These are phyloP conservation scores for Talaromyces piceae DNA, from an alignment of 2,329 filamentous ascomycete species.

Conservation along the genomic window DNA sequence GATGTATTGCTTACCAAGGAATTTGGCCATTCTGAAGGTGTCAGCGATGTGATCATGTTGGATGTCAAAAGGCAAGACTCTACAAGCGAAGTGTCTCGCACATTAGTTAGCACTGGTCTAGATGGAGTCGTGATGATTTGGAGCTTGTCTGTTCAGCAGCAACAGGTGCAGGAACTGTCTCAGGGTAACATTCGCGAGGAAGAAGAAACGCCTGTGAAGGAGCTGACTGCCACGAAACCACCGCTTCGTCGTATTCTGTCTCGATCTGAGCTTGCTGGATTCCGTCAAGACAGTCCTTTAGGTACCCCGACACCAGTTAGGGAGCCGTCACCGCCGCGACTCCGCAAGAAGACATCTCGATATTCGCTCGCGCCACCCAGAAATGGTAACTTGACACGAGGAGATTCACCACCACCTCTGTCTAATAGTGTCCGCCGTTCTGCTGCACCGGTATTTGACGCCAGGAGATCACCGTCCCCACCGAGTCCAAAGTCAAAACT, in stretches of 20 bases:
- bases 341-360: conserved; percentile 51
- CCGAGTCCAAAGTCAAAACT: conserved; percentile 28
- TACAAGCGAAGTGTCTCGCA: conserved; percentile 39
- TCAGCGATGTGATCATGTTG: conserved; percentile 73
- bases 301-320: conserved; percentile 37
- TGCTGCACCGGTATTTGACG: conserved; percentile 19
- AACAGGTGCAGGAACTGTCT: conserved; percentile 23
- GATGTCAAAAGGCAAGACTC: conserved; percentile 33
- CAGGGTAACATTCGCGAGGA: conserved; percentile 24
- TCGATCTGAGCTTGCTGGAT: conserved; percentile 76
- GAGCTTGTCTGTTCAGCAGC: conserved; percentile 36
- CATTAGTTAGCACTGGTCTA: conserved; percentile 64
- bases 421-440: conserved; percentile 22
- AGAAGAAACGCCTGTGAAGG: conserved; percentile 38
- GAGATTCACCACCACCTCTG: conserved; percentile 24
- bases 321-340: conserved; percentile 42
- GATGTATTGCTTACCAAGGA: conserved; percentile 77
- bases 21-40: conserved; percentile 91
- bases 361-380: conserved; percentile 39
- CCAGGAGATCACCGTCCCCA: conserved; percentile 33
- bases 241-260: conserved; percentile 81
- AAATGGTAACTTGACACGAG: conserved; percentile 21
- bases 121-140: conserved; percentile 82
- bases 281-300: conserved; percentile 49
- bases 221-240: conserved; percentile 52